Conservation (phyloP, 805 yeast species). For the Teunomyces barrocoloradensis region DNA sequence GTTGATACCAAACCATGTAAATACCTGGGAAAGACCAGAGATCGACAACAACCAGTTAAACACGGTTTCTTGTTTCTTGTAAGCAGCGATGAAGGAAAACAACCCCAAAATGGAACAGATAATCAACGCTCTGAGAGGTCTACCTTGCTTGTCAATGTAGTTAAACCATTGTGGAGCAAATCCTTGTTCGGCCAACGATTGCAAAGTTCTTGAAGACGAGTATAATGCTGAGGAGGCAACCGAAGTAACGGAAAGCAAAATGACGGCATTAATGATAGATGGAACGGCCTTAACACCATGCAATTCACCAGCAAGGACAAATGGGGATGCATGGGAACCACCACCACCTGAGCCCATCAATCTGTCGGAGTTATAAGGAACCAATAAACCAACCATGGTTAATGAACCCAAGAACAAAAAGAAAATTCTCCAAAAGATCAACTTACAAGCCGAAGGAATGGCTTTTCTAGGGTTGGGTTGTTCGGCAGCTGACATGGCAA, state of each 20-base stretch:
- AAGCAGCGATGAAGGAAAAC: slow-evolving; percentile 42
- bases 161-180: slow-evolving; percentile 40
- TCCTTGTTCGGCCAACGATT: slow-evolving; percentile 42
- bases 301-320: slow-evolving; percentile 40
- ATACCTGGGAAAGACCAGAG: slow-evolving; percentile 41
- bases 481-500: slow-evolving; percentile 38
- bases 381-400: slow-evolving; percentile 30
- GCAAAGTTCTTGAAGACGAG: slow-evolving; percentile 42
- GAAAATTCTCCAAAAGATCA: slow-evolving; percentile 37
- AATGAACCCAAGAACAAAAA: slow-evolving; percentile 41
- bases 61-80: slow-evolving; percentile 35
- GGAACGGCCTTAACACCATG: slow-evolving; percentile 39
- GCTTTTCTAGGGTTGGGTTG: slow-evolving; percentile 38
- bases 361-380: slow-evolving; percentile 22
- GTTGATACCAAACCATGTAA: slow-evolving; percentile 43
- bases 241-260: slow-evolving; percentile 40
- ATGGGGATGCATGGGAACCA: slow-evolving; percentile 40
- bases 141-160: slow-evolving; percentile 39
- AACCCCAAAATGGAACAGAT: slow-evolving; percentile 34
- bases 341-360: slow-evolving; percentile 27
- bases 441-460: slow-evolving; percentile 40
- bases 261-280: slow-evolving; percentile 42
- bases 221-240: slow-evolving; percentile 43
- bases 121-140: slow-evolving; percentile 40
- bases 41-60: slow-evolving; percentile 43